Conservation (phyloP, 768 basidiomycete genomes). For the Chalciporus chontae region DNA sequence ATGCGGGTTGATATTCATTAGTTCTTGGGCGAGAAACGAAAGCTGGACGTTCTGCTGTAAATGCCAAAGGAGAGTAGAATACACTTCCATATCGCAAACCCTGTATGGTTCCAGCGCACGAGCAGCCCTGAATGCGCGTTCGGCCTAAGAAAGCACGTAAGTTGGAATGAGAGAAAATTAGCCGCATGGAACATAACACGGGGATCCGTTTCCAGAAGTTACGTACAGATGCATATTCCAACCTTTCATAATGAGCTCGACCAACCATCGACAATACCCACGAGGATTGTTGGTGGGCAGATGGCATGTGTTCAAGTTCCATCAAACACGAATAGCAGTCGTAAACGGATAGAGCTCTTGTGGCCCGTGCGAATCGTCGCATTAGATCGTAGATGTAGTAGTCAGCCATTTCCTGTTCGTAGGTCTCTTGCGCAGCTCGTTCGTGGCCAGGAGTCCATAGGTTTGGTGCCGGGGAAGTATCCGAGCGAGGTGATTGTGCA, state of each 20-base stretch:
- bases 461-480: constrained; percentile 59
- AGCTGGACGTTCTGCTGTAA: constrained; percentile 78
- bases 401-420: constrained; percentile 73
- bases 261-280: constrained; percentile 83
- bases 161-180: constrained; percentile 13
- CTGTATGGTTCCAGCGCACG: constrained; percentile 87
- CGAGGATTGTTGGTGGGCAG: constrained; percentile 67
- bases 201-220: constrained; percentile 9
- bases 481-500: constrained; percentile 59
- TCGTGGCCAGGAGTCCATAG: constrained; percentile 66
- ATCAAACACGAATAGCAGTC: constrained; percentile 71
- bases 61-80: constrained; percentile 96
- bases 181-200: constrained; percentile 6
- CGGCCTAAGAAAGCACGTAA: constrained; percentile 56
- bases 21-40: constrained; percentile 89
- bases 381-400: constrained; percentile 79
- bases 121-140: constrained; percentile 81
- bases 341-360: constrained; percentile 70
- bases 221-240: constrained; percentile 85
- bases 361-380: constrained; percentile 77
- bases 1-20: constrained; percentile 79
- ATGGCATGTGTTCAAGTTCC: constrained; percentile 74
- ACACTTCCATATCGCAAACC: constrained; percentile 90
- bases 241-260: constrained; percentile 84
- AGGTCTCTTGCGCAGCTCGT: constrained; percentile 66